Base-by-base conservation (phyloP, 306 rosid genomes). In the Amphicarpaea edgeworthii region DNA sequence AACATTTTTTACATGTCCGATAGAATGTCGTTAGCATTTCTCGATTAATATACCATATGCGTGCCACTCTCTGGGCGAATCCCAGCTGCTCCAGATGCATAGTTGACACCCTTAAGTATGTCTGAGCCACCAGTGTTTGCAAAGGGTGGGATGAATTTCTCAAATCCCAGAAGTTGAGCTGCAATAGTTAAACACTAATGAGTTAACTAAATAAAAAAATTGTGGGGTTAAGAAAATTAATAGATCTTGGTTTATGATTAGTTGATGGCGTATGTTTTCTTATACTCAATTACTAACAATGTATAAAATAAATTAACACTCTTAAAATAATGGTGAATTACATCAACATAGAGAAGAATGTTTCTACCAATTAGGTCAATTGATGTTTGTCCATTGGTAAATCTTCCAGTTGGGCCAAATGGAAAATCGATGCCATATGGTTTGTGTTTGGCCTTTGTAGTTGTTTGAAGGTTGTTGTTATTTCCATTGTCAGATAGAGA, bases 391-490 rank as follows among this genome's bases (percentile, higher is more conserved):
- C 85, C 92, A 47, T 90, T 90, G 78, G 80, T 34, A 45, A 78
- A 90, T 47, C 96, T 87, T 74, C 98, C 91, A 0, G 87, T 84
- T n/a, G 96, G 77, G 9, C 77, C 73, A 0, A 0, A 8, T 0
- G 89, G 65, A 37, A 81, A 80, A 79, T 88, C 93, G 32, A 88
- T 79, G 21, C 93, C 92, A 16, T 90, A 90, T 0, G 97, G 96
- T 4, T 1, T 0, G 67, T 81, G 87, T 68, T 90, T 77, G 6
- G 47, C 53, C 43, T 90, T 2, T 82, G 68, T 0, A 0, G 0
- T 0, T 42, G 96, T 87, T 0, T 1, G 7, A 65, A 80, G 88
- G 3, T 3, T 0, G 68, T 90, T 92, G 69, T 88, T 92, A 32
- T 92, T 92, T 45, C 96, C 96, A 68, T 3, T 65, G 11, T 92